These are phyloP conservation scores for Iberis amara DNA, from an alignment of 441 rosid species.

Conservation along the genomic window DNA sequence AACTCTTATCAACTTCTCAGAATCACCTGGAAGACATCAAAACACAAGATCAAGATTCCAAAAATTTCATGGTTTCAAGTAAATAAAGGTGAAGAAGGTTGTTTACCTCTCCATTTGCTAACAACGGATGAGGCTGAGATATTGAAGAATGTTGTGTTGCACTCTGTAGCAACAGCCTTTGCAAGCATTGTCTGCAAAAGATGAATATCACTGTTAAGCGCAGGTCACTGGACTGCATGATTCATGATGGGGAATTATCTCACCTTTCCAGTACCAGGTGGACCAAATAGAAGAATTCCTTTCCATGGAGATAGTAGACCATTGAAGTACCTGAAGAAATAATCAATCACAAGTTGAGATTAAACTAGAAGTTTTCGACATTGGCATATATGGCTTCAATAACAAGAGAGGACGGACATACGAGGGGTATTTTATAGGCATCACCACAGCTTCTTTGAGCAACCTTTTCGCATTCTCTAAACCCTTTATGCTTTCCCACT, in stretches of 20 bases:
- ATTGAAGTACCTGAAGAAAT: conserved; percentile 66
- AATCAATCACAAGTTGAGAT: neutral
- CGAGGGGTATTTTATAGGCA: conserved; percentile 97
- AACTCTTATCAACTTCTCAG: conserved; percentile 86
- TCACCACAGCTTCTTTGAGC: conserved; percentile 95
- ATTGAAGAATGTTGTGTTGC: conserved; percentile 96
- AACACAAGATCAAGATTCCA: neutral
- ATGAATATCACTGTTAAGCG: too few relatives aligned
- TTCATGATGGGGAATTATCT: neutral
- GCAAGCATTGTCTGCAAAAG: conserved; percentile 95
- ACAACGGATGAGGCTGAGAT: conserved; percentile 98
- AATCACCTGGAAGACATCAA: conserved; percentile 65
- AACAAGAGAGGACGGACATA: conserved; percentile 44
- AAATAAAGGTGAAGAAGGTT: neutral
- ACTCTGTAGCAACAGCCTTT: conserved; percentile 96
- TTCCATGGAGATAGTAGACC: conserved; percentile 96
- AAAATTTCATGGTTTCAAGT: neutral
- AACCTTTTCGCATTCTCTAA: conserved; percentile 75
- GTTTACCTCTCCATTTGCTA: conserved; percentile 82
- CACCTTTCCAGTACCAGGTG: conserved; percentile 98
- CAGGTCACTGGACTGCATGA: too few relatives aligned
- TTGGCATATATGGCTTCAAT: neutral
- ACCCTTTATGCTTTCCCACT: conserved; percentile 92
- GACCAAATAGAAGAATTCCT: conserved; percentile 97
- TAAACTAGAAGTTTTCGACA: neutral